Evolutionary conservation across 1,284 basidiomycete species (phyloP).

Genomic region (Pascua sp.): DNA sequence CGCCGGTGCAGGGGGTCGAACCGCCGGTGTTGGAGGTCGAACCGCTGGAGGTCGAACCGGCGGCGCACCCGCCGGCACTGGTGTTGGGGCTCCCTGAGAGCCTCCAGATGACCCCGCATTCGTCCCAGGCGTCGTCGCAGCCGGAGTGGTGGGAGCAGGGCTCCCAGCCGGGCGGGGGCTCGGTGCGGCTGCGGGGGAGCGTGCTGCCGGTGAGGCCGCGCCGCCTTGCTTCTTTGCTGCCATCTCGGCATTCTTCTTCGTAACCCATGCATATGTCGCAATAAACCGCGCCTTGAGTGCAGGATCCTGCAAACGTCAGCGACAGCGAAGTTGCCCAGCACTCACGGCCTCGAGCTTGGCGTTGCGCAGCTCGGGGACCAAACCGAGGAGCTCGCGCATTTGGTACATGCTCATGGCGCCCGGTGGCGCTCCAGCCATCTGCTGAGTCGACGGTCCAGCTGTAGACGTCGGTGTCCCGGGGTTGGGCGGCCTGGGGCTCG

Average conservation of each 20-base stretch:
- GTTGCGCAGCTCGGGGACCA: constrained; percentile 6
- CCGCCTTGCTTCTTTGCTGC: too few species aligned
- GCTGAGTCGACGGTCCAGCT: background rate
- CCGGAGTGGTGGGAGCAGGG: background rate
- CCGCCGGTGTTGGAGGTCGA: too few species aligned
- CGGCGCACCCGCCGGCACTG: background rate
- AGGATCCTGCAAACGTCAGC: constrained; percentile 4
- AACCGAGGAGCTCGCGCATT: constrained; percentile 8
- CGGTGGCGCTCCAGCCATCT: too few species aligned
- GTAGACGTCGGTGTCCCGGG: background rate
- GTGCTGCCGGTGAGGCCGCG: too few species aligned
- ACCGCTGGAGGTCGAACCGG: too few species aligned
- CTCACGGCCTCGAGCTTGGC: constrained; percentile 7
- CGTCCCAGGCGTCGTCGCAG: background rate
- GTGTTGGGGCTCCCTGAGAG: too few species aligned
- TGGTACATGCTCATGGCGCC: constrained; percentile 6
- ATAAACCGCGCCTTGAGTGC: constrained; percentile 4
- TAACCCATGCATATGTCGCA: background rate
- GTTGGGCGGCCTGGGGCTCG: background rate
- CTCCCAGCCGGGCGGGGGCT: too few species aligned
- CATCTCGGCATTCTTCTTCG: too few species aligned
- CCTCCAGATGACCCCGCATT: background rate
- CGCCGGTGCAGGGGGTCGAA: too few species aligned
- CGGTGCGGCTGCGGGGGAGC: too few species aligned
- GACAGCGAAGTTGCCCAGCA: background rate